Evolutionary conservation across 352 stramenopile genomes (phyloP), one percentile per base, ranked within the genome.

Genomic region (Globisporangium cylindrosporum): DNA sequence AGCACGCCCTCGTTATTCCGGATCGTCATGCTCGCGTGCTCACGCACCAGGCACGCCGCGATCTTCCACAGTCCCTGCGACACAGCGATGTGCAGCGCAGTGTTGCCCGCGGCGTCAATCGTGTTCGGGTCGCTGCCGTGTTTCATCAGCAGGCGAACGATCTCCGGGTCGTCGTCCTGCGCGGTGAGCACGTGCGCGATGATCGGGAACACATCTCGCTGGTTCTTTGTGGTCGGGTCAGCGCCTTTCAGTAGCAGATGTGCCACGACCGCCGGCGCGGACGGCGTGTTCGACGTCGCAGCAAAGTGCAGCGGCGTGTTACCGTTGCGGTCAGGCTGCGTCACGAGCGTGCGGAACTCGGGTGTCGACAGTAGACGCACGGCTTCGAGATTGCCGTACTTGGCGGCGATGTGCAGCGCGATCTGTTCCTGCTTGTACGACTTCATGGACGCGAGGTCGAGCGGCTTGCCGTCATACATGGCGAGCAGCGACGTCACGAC

Each of bases 261-360:
- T 38, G 84, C 80, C 20, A 93, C 81, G 20, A 93, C 78, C 20
- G 84, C 75, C 2, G 80, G 63, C 1, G 86, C 80, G 0, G 73
- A 69, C 0, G 74, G 68, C 1, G 83, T 73, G 27, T 76, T 82
- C 20, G 78, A 92, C 22, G 88, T 95, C 9, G 80, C 74, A 18
- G 88, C 85, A 73, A 95, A 95, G 66, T 93, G 88, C 49, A 95
- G 75, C 61, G 88, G 82, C 24, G 88, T 93, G 69, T 95, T 95
- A 56, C 85, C 84, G 68, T 93, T 93, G 48, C 81, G 78, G 70
- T 95, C 88, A 6, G 75, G 75, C 63, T 77, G 62, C 62, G 90
- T 91, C 56, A 92, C 72, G 25, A 91, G 75, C 62, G 64, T 18
- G n/a, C 76, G 69, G 68, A 93, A 85, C 66, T 91, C 82, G 8